Evolutionary conservation across 148 eudicot genomes (phyloP).

Genomic region (Fallopia convolvulus): DNA sequence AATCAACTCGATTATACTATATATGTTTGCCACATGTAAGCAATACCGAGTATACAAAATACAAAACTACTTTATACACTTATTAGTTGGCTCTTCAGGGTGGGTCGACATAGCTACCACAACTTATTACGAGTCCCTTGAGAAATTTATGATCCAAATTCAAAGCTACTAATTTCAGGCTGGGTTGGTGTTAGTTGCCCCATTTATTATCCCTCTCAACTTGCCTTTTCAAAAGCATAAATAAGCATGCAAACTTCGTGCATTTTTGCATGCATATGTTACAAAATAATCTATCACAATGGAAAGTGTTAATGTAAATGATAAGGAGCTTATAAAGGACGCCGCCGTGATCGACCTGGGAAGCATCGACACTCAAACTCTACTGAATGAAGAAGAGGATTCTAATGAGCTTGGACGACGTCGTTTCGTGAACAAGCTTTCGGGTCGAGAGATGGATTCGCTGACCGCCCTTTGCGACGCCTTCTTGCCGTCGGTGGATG

Average conservation of each 20-base stretch:
- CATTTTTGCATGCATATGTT: neutral
- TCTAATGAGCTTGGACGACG: neutral
- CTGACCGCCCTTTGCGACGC: constrained; percentile 53
- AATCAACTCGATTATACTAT: too few species aligned
- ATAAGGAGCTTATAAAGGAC: neutral
- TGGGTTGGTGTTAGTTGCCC: constrained; percentile 3
- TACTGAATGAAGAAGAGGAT: neutral
- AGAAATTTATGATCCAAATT: neutral
- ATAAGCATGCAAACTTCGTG: constrained; percentile 7
- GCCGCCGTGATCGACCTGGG: neutral
- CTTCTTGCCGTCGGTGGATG: constrained; percentile 32
- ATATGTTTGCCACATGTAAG: neutral
- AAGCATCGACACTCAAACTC: neutral
- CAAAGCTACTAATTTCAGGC: neutral
- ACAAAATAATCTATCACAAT: neutral
- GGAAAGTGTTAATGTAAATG: neutral
- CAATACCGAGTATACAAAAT: neutral
- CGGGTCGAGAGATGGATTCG: constrained; percentile 43
- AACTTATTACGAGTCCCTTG: neutral
- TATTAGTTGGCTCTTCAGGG: neutral
- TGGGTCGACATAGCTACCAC: neutral
- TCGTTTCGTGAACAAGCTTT: constrained; percentile 15
- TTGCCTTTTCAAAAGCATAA: neutral
- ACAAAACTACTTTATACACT: neutral
- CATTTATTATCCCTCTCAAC: neutral